Conservation (phyloP, 2,329 filamentous ascomycete species). For the Sphaerostilbella broomeana region DNA sequence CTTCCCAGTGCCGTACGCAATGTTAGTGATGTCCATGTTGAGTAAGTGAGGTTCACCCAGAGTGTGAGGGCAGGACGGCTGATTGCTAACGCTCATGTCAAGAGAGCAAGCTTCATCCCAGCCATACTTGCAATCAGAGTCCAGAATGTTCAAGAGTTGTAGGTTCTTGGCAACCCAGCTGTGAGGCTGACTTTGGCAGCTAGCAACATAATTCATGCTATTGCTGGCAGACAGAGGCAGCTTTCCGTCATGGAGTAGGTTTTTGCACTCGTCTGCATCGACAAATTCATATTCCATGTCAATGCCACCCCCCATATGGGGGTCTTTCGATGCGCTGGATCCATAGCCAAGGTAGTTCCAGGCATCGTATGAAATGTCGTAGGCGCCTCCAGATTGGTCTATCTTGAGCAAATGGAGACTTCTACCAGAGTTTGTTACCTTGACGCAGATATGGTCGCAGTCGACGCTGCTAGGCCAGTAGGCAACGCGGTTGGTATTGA, state of each 20-base stretch:
- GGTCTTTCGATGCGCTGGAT: slow-evolving; percentile 39
- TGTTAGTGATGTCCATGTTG: slow-evolving; percentile 40
- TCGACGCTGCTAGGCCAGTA: slow-evolving; percentile 50
- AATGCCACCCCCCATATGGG: slow-evolving; percentile 44
- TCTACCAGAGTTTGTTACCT: slow-evolving; percentile 43
- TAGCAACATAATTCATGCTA: slow-evolving; percentile 48
- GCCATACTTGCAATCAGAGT: slow-evolving; percentile 44
- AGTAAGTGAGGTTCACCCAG: slow-evolving; percentile 30
- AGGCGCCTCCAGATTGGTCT: slow-evolving; percentile 48
- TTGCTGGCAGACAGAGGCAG: slow-evolving; percentile 50
- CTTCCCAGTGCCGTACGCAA: slow-evolving; percentile 44
- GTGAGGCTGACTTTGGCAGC: slow-evolving; percentile 40
- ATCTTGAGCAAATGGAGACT: slow-evolving; percentile 52
- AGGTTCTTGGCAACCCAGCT: slow-evolving; percentile 50
- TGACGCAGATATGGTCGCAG: slow-evolving; percentile 53
- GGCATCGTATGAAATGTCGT: slow-evolving; percentile 56
- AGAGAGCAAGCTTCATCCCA: slow-evolving; percentile 45
- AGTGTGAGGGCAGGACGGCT: slow-evolving; percentile 42
- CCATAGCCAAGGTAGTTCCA: slow-evolving; percentile 53
- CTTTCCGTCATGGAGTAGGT: slow-evolving; percentile 44
- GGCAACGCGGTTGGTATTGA: slow-evolving; percentile 54
- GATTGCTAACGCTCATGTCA: slow-evolving; percentile 43
- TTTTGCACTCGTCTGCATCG: slow-evolving; percentile 40
- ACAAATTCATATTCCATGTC: slow-evolving; percentile 46
- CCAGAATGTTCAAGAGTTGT: slow-evolving; percentile 47